phyloP scores from a whole-genome alignment of 2,329 filamentous ascomycete species.

The Dactylellina drechsleri region DNA sequence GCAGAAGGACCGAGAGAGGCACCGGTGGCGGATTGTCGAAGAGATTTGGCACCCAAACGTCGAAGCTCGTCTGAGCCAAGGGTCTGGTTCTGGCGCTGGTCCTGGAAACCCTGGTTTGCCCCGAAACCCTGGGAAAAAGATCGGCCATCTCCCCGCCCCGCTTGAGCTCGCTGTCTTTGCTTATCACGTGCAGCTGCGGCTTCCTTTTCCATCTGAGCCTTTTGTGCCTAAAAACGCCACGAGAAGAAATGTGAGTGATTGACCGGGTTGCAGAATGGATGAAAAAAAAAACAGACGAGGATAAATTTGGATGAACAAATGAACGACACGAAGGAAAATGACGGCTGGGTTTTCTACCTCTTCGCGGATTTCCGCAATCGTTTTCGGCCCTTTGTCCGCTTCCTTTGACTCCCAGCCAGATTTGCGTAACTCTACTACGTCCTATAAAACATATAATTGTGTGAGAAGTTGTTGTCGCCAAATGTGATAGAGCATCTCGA shows the following conservation, averaged over 20 bases:
- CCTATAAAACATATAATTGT: conserved; percentile 62
- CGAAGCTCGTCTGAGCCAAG: conserved; percentile 92
- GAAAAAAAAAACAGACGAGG: too few species aligned
- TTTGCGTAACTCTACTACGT: conserved; percentile 84
- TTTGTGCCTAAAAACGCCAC: conserved; percentile 67
- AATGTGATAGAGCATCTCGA: too few species aligned
- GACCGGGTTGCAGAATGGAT: too few species aligned
- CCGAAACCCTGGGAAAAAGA: conserved; percentile 77
- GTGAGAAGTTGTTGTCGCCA: too few species aligned
- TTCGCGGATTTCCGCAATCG: conserved; percentile 87
- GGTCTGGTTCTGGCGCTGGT: conserved; percentile 77
- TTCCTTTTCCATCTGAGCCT: conserved; percentile 84
- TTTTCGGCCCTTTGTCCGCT: conserved; percentile 93
- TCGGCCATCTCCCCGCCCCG: conserved; percentile 86
- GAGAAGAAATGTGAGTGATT: too few species aligned
- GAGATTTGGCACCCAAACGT: conserved; percentile 76
- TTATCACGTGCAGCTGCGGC: conserved; percentile 66
- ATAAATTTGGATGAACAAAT: too few species aligned
- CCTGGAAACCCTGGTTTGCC: conserved; percentile 71
- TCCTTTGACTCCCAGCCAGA: conserved; percentile 87
- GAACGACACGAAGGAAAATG: too few species aligned
- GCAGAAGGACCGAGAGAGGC: conserved; percentile 80
- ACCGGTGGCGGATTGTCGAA: conserved; percentile 71
- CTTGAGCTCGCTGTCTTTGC: conserved; percentile 74
- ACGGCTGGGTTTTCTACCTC: conserved; percentile 66